Evolutionary conservation across 2,329 filamentous ascomycete genomes (phyloP).

Genomic region (Fusarium sp.): DNA sequence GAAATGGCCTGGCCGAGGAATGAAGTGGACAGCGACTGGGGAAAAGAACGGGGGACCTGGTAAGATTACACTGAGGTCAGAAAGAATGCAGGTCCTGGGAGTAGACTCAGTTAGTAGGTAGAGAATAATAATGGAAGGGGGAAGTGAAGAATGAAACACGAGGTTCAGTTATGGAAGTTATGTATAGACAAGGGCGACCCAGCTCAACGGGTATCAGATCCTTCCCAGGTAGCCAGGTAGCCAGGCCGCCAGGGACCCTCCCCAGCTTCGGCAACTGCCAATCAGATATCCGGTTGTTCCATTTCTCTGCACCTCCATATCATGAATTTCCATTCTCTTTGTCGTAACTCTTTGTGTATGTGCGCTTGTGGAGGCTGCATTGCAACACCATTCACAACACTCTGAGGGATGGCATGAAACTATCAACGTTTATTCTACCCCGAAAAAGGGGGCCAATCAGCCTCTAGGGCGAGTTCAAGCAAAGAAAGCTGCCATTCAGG

Average conservation of each 20-base stretch:
- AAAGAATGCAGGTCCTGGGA: conserved; percentile 33
- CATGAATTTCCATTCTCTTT: not conserved
- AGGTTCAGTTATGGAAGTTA: conserved; percentile 9
- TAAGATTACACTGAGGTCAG: conserved; percentile 37
- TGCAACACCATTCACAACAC: conserved; percentile 6
- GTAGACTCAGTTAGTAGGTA: not conserved
- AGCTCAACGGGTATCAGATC: conserved; percentile 35
- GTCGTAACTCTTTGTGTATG: conserved; percentile 9
- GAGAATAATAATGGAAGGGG: not conserved
- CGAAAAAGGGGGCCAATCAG: conserved; percentile 42
- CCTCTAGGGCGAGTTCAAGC: not conserved
- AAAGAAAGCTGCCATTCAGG: conserved; percentile 28
- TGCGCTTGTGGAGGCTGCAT: conserved; percentile 22
- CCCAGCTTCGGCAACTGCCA: not conserved
- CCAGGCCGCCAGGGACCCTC: too few relatives aligned
- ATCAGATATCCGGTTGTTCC: not conserved
- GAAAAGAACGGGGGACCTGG: conserved; percentile 35
- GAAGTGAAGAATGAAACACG: conserved; percentile 24
- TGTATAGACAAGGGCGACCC: conserved; percentile 34
- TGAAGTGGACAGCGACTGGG: conserved; percentile 21
- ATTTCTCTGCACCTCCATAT: not conserved
- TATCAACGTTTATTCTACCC: conserved; percentile 24
- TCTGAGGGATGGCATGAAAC: conserved; percentile 14
- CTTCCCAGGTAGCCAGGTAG: conserved; percentile 10
- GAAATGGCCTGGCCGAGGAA: conserved; percentile 18